Evolutionary conservation across 2,329 filamentous ascomycete species (phyloP).

Genomic region (Trichophyton verrucosum): DNA sequence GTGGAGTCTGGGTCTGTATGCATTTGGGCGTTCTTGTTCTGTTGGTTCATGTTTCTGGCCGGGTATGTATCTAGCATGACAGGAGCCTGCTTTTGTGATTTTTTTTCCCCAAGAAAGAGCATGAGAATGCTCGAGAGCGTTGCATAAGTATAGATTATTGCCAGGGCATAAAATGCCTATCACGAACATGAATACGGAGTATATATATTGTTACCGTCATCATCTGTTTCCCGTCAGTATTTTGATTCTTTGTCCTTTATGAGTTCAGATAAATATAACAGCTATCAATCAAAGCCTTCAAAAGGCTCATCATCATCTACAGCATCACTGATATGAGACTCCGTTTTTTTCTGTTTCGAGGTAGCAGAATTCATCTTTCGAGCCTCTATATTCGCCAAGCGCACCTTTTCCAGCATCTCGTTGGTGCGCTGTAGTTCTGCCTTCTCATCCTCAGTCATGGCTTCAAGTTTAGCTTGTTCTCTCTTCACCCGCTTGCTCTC

Average conservation of each 20-base stretch:
- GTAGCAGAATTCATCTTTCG: neutral
- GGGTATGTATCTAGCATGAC: conserved; percentile 1
- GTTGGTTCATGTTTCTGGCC: neutral
- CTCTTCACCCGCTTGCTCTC: conserved; percentile 53
- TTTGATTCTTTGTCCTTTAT: neutral
- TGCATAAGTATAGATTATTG: neutral
- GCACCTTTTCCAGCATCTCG: conserved; percentile 52
- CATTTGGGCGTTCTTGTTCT: conserved; percentile 1
- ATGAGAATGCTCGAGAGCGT: neutral
- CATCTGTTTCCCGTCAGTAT: neutral
- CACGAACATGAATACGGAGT: neutral
- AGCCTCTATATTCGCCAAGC: conserved; percentile 38
- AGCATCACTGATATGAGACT: conserved; percentile 11
- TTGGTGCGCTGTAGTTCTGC: conserved; percentile 51
- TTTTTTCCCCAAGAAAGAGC: neutral
- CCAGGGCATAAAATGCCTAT: neutral
- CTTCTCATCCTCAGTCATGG: conserved; percentile 60
- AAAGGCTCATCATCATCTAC: conserved; percentile 40
- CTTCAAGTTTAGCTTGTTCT: conserved; percentile 50
- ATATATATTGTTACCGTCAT: neutral
- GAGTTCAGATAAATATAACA: neutral
- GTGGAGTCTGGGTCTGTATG: conserved; percentile 3
- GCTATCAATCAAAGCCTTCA: conserved; percentile 40
- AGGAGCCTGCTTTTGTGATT: neutral
- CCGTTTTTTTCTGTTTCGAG: conserved; percentile 11